Evolutionary conservation across 139 green algal species (phyloP).

Genomic region (Tetradesmus obliquus): DNA sequence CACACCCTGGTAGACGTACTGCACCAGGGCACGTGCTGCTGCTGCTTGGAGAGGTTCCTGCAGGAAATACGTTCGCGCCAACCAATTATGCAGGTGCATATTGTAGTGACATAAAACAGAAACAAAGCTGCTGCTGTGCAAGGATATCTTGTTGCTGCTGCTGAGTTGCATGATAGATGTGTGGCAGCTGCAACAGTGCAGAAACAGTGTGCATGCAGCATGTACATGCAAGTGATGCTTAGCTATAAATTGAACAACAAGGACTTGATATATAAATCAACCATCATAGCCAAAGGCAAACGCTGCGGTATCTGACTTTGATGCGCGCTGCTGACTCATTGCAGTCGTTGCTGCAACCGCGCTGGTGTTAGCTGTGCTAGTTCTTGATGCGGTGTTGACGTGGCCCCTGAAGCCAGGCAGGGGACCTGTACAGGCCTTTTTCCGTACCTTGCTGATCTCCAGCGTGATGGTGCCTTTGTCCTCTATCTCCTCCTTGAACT

Average conservation of each 20-base stretch:
- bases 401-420: background rate
- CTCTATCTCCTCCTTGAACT: conserved; percentile 27
- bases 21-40: conserved; percentile 26
- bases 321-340: background rate
- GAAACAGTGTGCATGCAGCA: too few species aligned
- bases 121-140: too few species aligned
- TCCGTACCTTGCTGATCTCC: background rate
- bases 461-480: background rate
- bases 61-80: background rate
- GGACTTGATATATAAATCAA: too few species aligned
- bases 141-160: too few species aligned
- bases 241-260: too few species aligned
- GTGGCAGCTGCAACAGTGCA: background rate
- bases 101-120: too few species aligned
- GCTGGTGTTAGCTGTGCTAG: background rate
- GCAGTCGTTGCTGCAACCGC: background rate
- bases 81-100: too few species aligned
- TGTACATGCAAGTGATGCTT: too few species aligned
- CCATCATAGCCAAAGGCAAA: background rate
- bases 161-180: too few species aligned
- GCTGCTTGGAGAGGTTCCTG: background rate
- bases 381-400: background rate
- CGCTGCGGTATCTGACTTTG: background rate
- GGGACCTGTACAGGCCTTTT: background rate
- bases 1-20: conserved; percentile 33